Evolutionary conservation across 495 filamentous ascomycete genomes (phyloP).

Genomic region (Collariella sp.): DNA sequence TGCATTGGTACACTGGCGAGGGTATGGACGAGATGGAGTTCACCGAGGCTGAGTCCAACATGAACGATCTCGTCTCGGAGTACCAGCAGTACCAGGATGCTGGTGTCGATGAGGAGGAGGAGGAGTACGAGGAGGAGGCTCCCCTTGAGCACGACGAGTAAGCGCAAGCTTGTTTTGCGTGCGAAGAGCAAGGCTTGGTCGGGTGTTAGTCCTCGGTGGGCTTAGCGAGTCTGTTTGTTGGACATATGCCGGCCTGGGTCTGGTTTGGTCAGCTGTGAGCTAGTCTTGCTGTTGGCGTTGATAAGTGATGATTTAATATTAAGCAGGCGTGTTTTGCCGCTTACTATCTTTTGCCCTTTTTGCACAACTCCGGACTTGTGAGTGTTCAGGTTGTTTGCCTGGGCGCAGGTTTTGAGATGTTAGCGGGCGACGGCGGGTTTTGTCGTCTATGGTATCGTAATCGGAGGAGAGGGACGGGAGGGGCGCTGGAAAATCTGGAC

Average conservation of each 20-base stretch:
- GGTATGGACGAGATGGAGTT: constrained; percentile 99
- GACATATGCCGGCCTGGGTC: background rate
- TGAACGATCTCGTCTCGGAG: constrained; percentile 99
- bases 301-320: constrained; percentile 10
- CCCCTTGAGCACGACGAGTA: constrained; percentile 48
- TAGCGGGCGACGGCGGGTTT: background rate
- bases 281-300: constrained; percentile 2
- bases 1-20: constrained; percentile 99
- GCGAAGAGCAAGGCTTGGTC: too few species aligned
- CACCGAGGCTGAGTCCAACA: constrained; percentile 99
- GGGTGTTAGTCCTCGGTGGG: background rate
- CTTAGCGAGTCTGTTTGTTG: background rate
- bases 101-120: constrained; percentile 65
- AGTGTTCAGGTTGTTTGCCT: background rate
- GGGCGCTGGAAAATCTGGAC: too few species aligned
- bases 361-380: background rate
- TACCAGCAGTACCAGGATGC: constrained; percentile 99
- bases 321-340: background rate
- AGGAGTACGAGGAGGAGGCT: constrained; percentile 55
- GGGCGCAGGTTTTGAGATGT: background rate
- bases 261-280: constrained; percentile 1
- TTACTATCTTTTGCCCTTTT: background rate
- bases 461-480: background rate
- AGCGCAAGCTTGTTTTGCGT: background rate
- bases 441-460: constrained; percentile 1